Evolutionary conservation across 2,329 filamentous ascomycete species (phyloP).

Genomic region (Pseudogymnoascus pannorum): DNA sequence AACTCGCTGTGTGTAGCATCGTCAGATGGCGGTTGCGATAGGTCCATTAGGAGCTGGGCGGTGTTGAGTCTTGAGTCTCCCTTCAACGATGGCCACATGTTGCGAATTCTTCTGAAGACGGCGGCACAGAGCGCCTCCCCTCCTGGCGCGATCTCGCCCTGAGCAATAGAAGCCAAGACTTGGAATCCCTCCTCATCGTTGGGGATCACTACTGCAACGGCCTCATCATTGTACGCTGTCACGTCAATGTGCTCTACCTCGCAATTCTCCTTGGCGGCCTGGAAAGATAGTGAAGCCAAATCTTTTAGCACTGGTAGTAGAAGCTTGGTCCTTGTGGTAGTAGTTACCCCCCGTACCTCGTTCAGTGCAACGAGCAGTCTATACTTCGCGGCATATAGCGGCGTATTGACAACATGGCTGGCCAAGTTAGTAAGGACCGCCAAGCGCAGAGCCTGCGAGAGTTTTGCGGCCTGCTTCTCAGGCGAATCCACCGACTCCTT

Average conservation of each 20-base stretch:
- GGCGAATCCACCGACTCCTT: constrained; percentile 33
- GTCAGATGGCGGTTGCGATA: constrained; percentile 41
- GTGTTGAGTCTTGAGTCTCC: constrained; percentile 51
- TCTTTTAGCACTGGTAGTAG: constrained; percentile 67
- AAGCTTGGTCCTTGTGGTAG: constrained; percentile 60
- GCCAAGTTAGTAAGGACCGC: constrained; percentile 65
- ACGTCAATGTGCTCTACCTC: constrained; percentile 40
- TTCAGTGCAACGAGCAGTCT: constrained; percentile 66
- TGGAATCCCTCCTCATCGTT: constrained; percentile 52
- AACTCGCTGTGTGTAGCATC: constrained; percentile 27
- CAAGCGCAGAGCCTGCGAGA: constrained; percentile 54
- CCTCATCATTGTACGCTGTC: constrained; percentile 42
- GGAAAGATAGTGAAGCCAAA: constrained; percentile 54
- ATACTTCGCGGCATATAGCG: constrained; percentile 61
- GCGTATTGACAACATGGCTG: constrained; percentile 63
- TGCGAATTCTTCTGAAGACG: constrained; percentile 61
- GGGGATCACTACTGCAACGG: constrained; percentile 45
- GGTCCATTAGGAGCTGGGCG: constrained; percentile 55
- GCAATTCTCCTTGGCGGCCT: constrained; percentile 45
- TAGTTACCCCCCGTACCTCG: constrained; percentile 63
- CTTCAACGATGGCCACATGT: constrained; percentile 68
- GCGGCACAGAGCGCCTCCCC: constrained; percentile 49
- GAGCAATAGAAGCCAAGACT: constrained; percentile 44
- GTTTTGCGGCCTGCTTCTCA: constrained; percentile 37
- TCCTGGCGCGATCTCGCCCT: constrained; percentile 35